Evolutionary conservation across 2,329 filamentous ascomycete genomes (phyloP).

Genomic region (Plectosphaerella plurivora): DNA sequence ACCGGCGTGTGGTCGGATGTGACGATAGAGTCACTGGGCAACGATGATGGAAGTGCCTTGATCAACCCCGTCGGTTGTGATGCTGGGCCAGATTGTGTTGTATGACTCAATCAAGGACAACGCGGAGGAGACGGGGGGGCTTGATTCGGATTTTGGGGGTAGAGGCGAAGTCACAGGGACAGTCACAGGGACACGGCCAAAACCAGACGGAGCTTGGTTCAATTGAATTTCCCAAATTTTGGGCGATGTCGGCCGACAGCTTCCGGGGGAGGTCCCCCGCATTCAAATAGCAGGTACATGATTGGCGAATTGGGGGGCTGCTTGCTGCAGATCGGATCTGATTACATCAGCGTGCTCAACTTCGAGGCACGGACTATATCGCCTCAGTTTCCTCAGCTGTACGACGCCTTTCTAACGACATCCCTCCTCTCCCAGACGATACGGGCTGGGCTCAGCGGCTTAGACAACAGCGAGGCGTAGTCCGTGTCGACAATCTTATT

Average conservation of each 20-base stretch:
- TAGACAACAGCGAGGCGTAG: background rate
- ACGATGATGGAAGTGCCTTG: slow-evolving; percentile 1
- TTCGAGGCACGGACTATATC: too few species aligned
- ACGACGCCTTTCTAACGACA: too few species aligned
- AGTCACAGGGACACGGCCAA: slow-evolving; percentile 19
- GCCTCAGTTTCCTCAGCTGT: too few species aligned
- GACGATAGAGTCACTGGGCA: background rate
- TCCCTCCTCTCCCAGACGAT: background rate
- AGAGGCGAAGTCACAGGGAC: slow-evolving; percentile 21
- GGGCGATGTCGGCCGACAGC: slow-evolving; percentile 26
- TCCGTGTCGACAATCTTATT: background rate
- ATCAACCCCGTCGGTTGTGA: background rate
- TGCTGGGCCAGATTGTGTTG: slow-evolving; percentile 3
- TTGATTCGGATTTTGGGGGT: background rate
- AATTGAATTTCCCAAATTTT: slow-evolving; percentile 9
- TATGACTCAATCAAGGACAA: slow-evolving; percentile 14
- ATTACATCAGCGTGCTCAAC: too few species aligned
- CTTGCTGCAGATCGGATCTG: background rate
- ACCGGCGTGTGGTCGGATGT: background rate
- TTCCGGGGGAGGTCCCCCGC: slow-evolving; percentile 13
- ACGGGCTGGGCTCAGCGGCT: background rate
- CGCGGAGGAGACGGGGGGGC: background rate
- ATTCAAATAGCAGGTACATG: slow-evolving; percentile 18
- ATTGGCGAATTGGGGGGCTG: slow-evolving; percentile 16
- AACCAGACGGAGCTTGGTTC: slow-evolving; percentile 4